Percentiles rank a stretch among this genome's conserved stretches.
These are phyloP conservation scores for Eragrostis nindensis DNA, from an alignment of 176 grass and related monocot species.

Conservation along the genomic window DNA sequence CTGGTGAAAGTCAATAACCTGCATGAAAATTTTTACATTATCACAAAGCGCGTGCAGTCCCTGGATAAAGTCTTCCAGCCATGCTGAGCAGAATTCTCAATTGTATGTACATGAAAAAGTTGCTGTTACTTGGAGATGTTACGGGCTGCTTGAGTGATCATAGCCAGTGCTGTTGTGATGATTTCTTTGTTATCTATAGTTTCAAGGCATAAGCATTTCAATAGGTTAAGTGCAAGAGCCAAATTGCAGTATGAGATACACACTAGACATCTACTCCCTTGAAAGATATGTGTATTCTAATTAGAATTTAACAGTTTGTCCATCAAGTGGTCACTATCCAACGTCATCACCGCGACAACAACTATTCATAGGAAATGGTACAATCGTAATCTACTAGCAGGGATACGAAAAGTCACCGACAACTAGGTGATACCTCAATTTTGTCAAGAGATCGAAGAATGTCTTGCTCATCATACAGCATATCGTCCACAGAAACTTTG, in stretches of 20 bases:
- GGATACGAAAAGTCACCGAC: background rate
- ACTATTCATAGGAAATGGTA: background rate
- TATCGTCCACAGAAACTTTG: conserved; percentile 95
- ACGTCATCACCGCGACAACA: background rate
- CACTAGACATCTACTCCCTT: background rate
- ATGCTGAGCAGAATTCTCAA: background rate
- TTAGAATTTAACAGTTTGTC: background rate
- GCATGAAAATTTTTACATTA: conserved; percentile 25
- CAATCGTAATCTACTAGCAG: background rate
- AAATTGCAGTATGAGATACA: background rate
- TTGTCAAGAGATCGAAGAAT: conserved; percentile 92
- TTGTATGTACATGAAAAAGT: background rate
- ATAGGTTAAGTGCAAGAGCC: background rate
- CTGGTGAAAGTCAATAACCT: conserved; percentile 99
- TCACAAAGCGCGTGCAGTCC: background rate
- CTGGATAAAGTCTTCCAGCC: background rate
- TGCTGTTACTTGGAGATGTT: background rate
- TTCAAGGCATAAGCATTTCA: background rate
- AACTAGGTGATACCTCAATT: conserved; percentile 56
- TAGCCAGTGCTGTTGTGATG: background rate
- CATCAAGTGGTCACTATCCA: background rate
- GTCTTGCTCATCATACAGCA: conserved; percentile 87
- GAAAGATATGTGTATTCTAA: background rate
- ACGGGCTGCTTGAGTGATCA: background rate
- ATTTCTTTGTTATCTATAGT: background rate